A percentile compares a stretch with the other conserved stretches of the same genome.
These are phyloP conservation scores for Ziziphus jujuba DNA, from an alignment of 306 rosid genomes.

Conservation along the genomic window DNA sequence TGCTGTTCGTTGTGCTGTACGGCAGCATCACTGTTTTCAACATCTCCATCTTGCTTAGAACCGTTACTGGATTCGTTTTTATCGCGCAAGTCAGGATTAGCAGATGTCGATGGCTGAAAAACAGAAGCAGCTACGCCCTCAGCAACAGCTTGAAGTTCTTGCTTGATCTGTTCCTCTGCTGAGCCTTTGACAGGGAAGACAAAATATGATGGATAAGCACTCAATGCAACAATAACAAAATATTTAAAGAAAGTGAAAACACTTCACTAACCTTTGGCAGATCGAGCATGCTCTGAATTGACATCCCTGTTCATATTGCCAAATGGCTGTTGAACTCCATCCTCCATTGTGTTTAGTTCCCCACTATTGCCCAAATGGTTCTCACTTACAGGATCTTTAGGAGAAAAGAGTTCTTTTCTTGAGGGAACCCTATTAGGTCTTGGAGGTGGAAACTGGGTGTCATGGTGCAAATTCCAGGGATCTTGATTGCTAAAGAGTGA, in stretches of 20 bases:
- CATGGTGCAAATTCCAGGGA: slow-evolving; percentile 72
- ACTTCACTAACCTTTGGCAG: slow-evolving; percentile 49
- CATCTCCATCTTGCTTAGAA: slow-evolving; percentile 32
- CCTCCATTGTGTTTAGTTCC: slow-evolving; percentile 50
- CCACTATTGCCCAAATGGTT: slow-evolving; percentile 31
- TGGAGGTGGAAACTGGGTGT: slow-evolving; percentile 60
- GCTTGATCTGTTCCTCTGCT: slow-evolving; percentile 68
- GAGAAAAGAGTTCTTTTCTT: slow-evolving; percentile 44
- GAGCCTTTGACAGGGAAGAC: slow-evolving; percentile 41
- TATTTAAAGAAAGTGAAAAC: neutral
- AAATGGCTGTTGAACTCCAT: slow-evolving; percentile 36
- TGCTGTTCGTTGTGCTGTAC: slow-evolving; percentile 27
- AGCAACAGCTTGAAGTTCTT: slow-evolving; percentile 91
- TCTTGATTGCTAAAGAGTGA: slow-evolving; percentile 84
- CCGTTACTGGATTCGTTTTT: slow-evolving; percentile 34
- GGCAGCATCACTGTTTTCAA: slow-evolving; percentile 32
- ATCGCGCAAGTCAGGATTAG: slow-evolving; percentile 46
- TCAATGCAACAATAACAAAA: slow-evolving; percentile 21
- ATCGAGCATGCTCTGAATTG: slow-evolving; percentile 41
- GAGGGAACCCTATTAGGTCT: slow-evolving; percentile 40
- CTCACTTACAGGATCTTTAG: slow-evolving; percentile 48
- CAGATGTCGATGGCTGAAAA: slow-evolving; percentile 47
- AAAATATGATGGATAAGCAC: slow-evolving; percentile 19
- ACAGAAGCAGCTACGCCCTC: slow-evolving; percentile 92
- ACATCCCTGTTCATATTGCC: slow-evolving; percentile 44